Evolutionary conservation across 768 basidiomycete genomes (phyloP).

Genomic region (Lepiota subincarnata): DNA sequence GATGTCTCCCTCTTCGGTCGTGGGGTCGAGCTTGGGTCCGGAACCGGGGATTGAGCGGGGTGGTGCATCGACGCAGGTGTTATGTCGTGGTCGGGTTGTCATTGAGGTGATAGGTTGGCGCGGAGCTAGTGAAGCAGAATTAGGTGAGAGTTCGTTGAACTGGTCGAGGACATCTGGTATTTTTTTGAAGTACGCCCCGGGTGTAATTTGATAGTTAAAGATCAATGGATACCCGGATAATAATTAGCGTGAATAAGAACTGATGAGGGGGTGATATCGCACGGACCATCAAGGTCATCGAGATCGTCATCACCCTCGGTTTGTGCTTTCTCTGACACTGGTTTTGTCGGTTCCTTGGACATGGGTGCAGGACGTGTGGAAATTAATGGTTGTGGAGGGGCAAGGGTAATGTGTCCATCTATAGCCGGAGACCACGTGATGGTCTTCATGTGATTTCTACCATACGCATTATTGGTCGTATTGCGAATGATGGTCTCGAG

Average conservation of each 20-base stretch:
- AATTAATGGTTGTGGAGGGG: too few species aligned
- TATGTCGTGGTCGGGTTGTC: constrained; percentile 36
- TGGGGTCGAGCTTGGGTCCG: constrained; percentile 23
- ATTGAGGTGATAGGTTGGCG: constrained; percentile 25
- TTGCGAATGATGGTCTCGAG: too few species aligned
- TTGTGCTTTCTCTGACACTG: constrained; percentile 18
- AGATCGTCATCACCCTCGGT: constrained; percentile 47
- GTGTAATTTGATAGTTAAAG: too few species aligned
- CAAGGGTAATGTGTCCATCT: too few species aligned
- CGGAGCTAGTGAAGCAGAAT: constrained; percentile 22
- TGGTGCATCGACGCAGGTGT: constrained; percentile 43
- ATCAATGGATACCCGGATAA: constrained; percentile 5
- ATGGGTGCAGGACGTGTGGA: background rate
- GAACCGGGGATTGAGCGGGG: constrained; percentile 35
- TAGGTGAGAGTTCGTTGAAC: constrained; percentile 27
- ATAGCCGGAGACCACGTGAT: too few species aligned
- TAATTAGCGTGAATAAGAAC: background rate
- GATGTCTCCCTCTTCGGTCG: constrained; percentile 19
- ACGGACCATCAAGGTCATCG: constrained; percentile 61
- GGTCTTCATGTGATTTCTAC: too few species aligned
- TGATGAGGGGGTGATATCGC: constrained; percentile 1
- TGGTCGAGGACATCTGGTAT: constrained; percentile 42
- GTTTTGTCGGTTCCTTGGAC: constrained; percentile 14
- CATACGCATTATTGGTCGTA: too few species aligned
- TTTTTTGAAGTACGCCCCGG: too few species aligned